Percentiles rank a stretch among this genome's conserved stretches.
Evolutionary conservation across 805 yeast genomes (phyloP).

Genomic region (Isabelozyma gotoi): DNA sequence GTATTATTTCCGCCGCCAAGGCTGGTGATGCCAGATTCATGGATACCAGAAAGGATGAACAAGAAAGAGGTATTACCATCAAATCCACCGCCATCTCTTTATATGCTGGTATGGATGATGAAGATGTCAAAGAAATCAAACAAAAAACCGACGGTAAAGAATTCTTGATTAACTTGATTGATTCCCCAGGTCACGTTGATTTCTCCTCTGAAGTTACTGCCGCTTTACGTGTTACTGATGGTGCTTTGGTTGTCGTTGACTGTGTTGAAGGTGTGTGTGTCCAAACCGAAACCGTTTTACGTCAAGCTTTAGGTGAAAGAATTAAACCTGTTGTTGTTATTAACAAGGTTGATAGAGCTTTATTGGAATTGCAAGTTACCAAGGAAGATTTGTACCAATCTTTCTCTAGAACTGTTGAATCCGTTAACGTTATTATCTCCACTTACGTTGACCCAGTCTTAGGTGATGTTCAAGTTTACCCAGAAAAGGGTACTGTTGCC

Average conservation of each 20-base stretch:
- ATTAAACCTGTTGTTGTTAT: constrained; percentile 97
- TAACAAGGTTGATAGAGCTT: constrained; percentile 99
- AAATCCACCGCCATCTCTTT: constrained; percentile 98
- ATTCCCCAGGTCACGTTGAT: constrained; percentile 99
- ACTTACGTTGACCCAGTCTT: constrained; percentile 87
- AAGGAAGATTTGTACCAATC: constrained; percentile 99
- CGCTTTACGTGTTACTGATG: constrained; percentile 99
- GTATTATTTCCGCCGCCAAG: constrained; percentile 99
- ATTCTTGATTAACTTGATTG: constrained; percentile 96
- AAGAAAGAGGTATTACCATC: constrained; percentile 99
- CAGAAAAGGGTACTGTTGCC: constrained; percentile 98
- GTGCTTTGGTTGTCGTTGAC: constrained; percentile 99
- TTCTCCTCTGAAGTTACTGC: constrained; percentile 99
- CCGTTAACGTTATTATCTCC: constrained; percentile 97
- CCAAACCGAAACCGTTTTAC: constrained; percentile 98
- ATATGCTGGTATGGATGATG: constrained; percentile 83
- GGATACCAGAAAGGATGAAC: constrained; percentile 99
- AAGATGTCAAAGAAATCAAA: constrained; percentile 83
- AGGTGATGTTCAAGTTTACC: constrained; percentile 98
- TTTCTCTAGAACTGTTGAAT: constrained; percentile 97
- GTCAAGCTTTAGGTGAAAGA: constrained; percentile 99
- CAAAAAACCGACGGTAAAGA: constrained; percentile 92
- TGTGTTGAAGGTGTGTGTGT: constrained; percentile 99
- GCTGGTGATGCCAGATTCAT: constrained; percentile 99
- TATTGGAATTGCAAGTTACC: constrained; percentile 96